Evolutionary conservation across 768 basidiomycete genomes (phyloP).

Genomic region (Tylopilus vinaceipallidus): DNA sequence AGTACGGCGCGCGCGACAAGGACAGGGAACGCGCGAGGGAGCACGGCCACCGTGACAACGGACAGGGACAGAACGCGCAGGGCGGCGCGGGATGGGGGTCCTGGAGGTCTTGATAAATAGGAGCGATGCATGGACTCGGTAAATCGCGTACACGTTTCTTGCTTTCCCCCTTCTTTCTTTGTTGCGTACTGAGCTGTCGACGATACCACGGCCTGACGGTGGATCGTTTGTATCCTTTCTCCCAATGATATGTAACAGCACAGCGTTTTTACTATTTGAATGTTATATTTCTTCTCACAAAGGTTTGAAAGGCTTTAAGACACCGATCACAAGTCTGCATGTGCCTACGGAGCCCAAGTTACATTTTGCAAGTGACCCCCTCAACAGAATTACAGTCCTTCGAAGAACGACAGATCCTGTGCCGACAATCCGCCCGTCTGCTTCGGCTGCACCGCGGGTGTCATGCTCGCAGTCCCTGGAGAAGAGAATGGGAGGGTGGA

Average conservation of each 20-base stretch:
- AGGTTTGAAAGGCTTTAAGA: background rate
- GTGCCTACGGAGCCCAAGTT: background rate
- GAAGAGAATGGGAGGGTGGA: conserved; percentile 21
- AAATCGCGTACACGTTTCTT: background rate
- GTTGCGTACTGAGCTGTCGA: background rate
- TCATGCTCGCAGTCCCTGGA: too few relatives aligned
- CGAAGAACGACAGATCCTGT: conserved; percentile 86
- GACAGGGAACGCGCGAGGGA: conserved; percentile 14
- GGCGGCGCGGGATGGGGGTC: conserved; percentile 8
- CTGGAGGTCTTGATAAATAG: conserved; percentile 12
- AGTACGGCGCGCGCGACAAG: conserved; percentile 3
- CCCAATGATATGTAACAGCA: background rate
- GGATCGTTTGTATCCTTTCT: background rate
- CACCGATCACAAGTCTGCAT: too few relatives aligned
- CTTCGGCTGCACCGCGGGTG: conserved; percentile 22
- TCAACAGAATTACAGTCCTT: conserved; percentile 50
- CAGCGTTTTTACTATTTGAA: background rate
- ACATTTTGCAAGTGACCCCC: background rate
- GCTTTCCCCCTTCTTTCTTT: background rate
- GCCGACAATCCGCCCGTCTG: conserved; percentile 65
- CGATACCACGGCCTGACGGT: conserved; percentile 5
- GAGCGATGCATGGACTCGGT: background rate
- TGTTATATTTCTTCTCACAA: background rate
- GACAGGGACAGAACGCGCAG: conserved; percentile 4
- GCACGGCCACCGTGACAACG: conserved; percentile 5